phyloP scores from a whole-genome alignment of 495 filamentous ascomycete species.

The Penicillium cinerascens region DNA sequence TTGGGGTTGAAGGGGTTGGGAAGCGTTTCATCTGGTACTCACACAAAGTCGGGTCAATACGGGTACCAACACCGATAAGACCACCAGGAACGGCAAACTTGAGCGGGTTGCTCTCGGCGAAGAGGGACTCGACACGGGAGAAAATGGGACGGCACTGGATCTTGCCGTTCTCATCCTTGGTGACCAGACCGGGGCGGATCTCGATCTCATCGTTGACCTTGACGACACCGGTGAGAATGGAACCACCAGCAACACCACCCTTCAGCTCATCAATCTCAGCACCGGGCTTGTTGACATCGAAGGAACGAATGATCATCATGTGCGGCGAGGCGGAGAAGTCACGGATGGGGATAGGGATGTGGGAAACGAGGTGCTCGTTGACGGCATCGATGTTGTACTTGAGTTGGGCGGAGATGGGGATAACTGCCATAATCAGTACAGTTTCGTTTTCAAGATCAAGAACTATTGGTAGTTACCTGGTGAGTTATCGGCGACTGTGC shows the following conservation, averaged over 20 bases:
- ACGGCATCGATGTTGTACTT: conserved; percentile 99
- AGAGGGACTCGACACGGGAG: conserved; percentile 88
- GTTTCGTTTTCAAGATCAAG: too few relatives aligned
- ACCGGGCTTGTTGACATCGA: conserved; percentile 99
- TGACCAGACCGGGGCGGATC: conserved; percentile 93
- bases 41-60: conserved; percentile 89
- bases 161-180: conserved; percentile 86
- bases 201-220: conserved; percentile 98
- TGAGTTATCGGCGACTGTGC: conserved; percentile 92
- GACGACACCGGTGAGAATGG: conserved; percentile 90
- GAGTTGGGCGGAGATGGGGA: conserved; percentile 96
- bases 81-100: conserved; percentile 97
- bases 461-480: conserved; percentile 35
- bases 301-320: conserved; percentile 91
- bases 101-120: conserved; percentile 95
- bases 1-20: too few relatives aligned
- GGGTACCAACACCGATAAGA: conserved; percentile 93
- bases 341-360: conserved; percentile 84
- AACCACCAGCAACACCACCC: conserved; percentile 96
- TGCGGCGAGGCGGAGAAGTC: conserved; percentile 88
- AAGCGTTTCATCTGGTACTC: neutral
- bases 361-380: conserved; percentile 87
- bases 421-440: conserved; percentile 47
- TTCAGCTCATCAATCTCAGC: conserved; percentile 99
- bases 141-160: conserved; percentile 96